Conservation (phyloP, 2,329 filamentous ascomycete species). For the Fusarium tjaetaba region DNA sequence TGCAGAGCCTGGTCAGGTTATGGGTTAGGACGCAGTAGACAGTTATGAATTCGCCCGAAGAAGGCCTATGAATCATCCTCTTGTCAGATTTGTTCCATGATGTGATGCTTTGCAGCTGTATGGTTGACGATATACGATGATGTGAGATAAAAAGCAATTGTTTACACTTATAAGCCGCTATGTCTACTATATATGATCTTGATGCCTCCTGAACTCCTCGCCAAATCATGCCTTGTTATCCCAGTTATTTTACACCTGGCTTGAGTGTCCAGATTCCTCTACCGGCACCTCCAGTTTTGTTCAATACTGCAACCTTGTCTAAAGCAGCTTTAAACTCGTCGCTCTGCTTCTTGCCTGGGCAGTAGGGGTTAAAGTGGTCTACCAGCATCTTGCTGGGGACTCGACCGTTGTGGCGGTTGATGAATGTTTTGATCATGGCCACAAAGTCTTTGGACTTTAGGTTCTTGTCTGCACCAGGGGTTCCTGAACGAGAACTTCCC, state of each 20-base stretch:
- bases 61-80: slow-evolving; percentile 54
- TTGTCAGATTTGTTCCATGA: slow-evolving; percentile 41
- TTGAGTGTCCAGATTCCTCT: slow-evolving; percentile 65
- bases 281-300: slow-evolving; percentile 65
- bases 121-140: slow-evolving; percentile 24
- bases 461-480: slow-evolving; percentile 52
- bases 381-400: slow-evolving; percentile 87
- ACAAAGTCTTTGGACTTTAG: slow-evolving; percentile 71
- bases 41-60: slow-evolving; percentile 57
- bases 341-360: slow-evolving; percentile 70
- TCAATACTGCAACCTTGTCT: slow-evolving; percentile 77
- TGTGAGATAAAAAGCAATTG: slow-evolving; percentile 3
- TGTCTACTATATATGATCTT: slow-evolving; percentile 13
- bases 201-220: slow-evolving; percentile 27
- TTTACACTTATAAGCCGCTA: background rate
- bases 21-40: slow-evolving; percentile 50
- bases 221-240: slow-evolving; percentile 2
- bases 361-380: slow-evolving; percentile 88
- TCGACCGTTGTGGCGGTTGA: slow-evolving; percentile 78
- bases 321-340: slow-evolving; percentile 86
- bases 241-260: slow-evolving; percentile 20
- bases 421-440: slow-evolving; percentile 79
- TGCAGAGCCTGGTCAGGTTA: slow-evolving; percentile 54
- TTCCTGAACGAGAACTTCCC: slow-evolving; percentile 58
- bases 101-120: slow-evolving; percentile 30